These are phyloP conservation scores for Nakazawaea wyomingensis DNA, from an alignment of 805 yeast species.

Conservation along the genomic window DNA sequence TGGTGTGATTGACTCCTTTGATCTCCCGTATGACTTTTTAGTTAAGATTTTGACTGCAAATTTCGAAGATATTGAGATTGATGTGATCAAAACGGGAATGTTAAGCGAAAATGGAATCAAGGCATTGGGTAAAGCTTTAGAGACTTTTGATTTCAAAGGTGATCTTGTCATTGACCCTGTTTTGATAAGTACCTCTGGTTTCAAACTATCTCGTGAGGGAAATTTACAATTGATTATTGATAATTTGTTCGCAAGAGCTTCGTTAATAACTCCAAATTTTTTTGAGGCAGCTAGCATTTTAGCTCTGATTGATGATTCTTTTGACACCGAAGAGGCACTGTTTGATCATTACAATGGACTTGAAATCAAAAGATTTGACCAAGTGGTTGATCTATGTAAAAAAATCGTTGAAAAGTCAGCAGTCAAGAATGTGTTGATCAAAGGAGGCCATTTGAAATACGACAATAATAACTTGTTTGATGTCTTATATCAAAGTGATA, in stretches of 20 bases:
- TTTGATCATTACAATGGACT: slow-evolving; percentile 11
- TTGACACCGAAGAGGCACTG: slow-evolving; percentile 29
- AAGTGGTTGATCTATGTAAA: slow-evolving; percentile 26
- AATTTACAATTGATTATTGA: slow-evolving; percentile 39
- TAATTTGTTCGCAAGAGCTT: slow-evolving; percentile 45
- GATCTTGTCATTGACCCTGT: slow-evolving; percentile 75
- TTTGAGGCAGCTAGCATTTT: slow-evolving; percentile 53
- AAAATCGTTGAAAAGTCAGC: slow-evolving; percentile 32
- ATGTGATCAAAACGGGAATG: slow-evolving; percentile 80
- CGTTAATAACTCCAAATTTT: slow-evolving; percentile 69
- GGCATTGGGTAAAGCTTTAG: slow-evolving; percentile 35
- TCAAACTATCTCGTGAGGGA: slow-evolving; percentile 42
- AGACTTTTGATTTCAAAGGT: slow-evolving; percentile 24
- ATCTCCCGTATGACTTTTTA: slow-evolving; percentile 40
- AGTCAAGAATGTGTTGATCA: slow-evolving; percentile 55
- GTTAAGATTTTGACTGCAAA: slow-evolving; percentile 45
- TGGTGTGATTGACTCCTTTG: slow-evolving; percentile 35
- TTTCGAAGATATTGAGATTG: slow-evolving; percentile 52
- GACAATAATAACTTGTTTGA: slow-evolving; percentile 36
- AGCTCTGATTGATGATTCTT: slow-evolving; percentile 23
- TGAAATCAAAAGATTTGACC: neutral
- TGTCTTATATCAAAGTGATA: slow-evolving; percentile 42
- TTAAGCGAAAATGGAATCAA: slow-evolving; percentile 50
- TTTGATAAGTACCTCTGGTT: slow-evolving; percentile 77
- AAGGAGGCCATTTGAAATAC: slow-evolving; percentile 76